phyloP scores from a whole-genome alignment of 192 early-diverging fungal genomes.

The Coemansia asiatica region DNA sequence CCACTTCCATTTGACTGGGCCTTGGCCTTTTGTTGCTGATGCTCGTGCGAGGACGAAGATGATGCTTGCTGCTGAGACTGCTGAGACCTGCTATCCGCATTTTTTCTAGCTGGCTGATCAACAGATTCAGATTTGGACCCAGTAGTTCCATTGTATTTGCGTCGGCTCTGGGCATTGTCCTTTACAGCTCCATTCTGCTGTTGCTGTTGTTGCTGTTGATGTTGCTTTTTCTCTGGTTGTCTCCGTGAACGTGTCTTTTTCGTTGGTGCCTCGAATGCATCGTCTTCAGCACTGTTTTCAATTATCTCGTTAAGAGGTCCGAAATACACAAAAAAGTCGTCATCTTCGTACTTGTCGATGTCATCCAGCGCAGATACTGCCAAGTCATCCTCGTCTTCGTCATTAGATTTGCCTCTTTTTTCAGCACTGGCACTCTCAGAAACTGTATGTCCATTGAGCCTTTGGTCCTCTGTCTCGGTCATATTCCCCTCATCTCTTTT shows the following conservation, averaged over 20 bases:
- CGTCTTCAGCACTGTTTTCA: slow-evolving; percentile 16
- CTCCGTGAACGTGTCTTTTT: slow-evolving; percentile 33
- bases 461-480: slow-evolving; percentile 38
- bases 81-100: slow-evolving; percentile 21
- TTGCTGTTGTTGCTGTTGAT: background rate
- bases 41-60: background rate
- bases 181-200: slow-evolving; percentile 12
- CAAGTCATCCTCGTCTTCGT: background rate
- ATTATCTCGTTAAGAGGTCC: slow-evolving; percentile 50
- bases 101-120: slow-evolving; percentile 26
- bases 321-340: slow-evolving; percentile 55
- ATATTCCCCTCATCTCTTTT: slow-evolving; percentile 42
- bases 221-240: slow-evolving; percentile 36
- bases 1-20: background rate
- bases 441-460: background rate
- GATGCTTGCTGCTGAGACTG: slow-evolving; percentile 11
- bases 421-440: background rate
- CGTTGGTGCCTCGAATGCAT: slow-evolving; percentile 22
- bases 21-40: background rate
- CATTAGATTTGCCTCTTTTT: background rate
- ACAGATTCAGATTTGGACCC: slow-evolving; percentile 19
- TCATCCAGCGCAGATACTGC: background rate
- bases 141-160: slow-evolving; percentile 24
- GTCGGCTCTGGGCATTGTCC: slow-evolving; percentile 14
- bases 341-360: slow-evolving; percentile 42